Conservation (phyloP, 2,329 filamentous ascomycete species). For the Fusarium algeriense region DNA sequence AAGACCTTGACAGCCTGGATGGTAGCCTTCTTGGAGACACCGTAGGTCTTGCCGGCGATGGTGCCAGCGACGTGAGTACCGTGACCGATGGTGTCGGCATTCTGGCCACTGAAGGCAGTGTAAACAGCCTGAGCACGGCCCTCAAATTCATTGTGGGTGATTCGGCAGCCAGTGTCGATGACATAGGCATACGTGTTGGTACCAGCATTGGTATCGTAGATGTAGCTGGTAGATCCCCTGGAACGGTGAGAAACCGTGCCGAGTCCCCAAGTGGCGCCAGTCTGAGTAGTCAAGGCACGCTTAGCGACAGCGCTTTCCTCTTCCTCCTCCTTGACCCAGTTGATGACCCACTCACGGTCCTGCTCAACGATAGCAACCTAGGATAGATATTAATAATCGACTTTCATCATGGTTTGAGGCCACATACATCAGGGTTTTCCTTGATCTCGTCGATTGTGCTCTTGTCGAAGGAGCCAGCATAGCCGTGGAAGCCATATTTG, state of each 20-base stretch:
- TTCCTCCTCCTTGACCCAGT: conserved; percentile 37
- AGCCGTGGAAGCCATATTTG: conserved; percentile 54
- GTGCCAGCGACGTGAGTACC: conserved; percentile 58
- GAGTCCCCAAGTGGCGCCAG: conserved; percentile 50
- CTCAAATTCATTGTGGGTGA: conserved; percentile 66
- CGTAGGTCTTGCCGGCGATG: conserved; percentile 52
- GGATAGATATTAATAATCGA: not conserved
- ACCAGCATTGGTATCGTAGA: conserved; percentile 62
- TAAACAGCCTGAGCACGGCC: conserved; percentile 59
- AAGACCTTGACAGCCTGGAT: conserved; percentile 63
- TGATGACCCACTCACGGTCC: conserved; percentile 48
- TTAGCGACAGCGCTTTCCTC: conserved; percentile 36
- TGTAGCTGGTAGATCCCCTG: conserved; percentile 53
- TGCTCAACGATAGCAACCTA: conserved; percentile 50
- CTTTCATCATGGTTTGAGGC: not conserved
- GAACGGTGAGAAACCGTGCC: conserved; percentile 50
- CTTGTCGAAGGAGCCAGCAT: conserved; percentile 58
- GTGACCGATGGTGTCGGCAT: conserved; percentile 54
- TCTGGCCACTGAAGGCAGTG: conserved; percentile 45
- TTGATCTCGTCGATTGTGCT: conserved; percentile 57
- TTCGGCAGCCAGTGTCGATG: conserved; percentile 71
- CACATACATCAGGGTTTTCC: conserved; percentile 57
- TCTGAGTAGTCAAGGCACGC: conserved; percentile 48
- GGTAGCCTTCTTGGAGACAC: conserved; percentile 59
- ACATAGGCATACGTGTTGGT: conserved; percentile 68